Evolutionary conservation across 2,329 filamentous ascomycete genomes (phyloP), one percentile per base, ranked within the genome.

Genomic region (Knoxdaviesia capensis): DNA sequence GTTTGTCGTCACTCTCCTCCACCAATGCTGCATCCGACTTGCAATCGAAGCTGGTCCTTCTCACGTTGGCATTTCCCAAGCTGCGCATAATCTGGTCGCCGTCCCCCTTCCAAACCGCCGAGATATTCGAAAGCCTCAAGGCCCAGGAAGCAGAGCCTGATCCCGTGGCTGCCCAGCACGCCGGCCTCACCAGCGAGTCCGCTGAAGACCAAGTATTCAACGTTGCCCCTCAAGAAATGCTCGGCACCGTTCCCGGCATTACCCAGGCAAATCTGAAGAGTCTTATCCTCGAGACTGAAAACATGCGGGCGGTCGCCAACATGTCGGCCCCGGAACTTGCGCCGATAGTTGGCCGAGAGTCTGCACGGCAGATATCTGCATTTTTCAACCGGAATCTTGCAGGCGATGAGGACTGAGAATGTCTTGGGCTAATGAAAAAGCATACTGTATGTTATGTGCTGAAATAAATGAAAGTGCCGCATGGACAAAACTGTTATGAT

Each of bases 61-160:
- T 98, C 20, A 94, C 87, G 0, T 71, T 98, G 5, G 83, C 88
- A 0, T 98, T 96, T 52, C 90, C 90, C 0, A 75, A 75, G 28
- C 69, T 98, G 40, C 80, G 84, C 48, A 81, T 98, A 50, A 85
- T 98, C 51, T 98, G 90, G 90, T 90, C 82, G 6, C 83, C 75
- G 6, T 86, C 80, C 7, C 88, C 90, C 0, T 94, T 93, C 54
- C 87, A 98, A 58, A 96, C 90, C 1, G 90, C 90, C 1, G 87
- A 96, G 62, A 96, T 98, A 47, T 96, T 98, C 56, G 80, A 87
- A 52, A 79, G 85, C 49, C 71, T 98, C 43, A 98, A 98, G 63
- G 80, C 85, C 49, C 80, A 86, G 52, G 80, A 88, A 51, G 68
- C 78, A 3, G 90, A 98, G 59, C 90, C 90, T 0, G 87, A 98